Conservation (phyloP, 169 alveolate species). For the Plasmodium ovale region DNA sequence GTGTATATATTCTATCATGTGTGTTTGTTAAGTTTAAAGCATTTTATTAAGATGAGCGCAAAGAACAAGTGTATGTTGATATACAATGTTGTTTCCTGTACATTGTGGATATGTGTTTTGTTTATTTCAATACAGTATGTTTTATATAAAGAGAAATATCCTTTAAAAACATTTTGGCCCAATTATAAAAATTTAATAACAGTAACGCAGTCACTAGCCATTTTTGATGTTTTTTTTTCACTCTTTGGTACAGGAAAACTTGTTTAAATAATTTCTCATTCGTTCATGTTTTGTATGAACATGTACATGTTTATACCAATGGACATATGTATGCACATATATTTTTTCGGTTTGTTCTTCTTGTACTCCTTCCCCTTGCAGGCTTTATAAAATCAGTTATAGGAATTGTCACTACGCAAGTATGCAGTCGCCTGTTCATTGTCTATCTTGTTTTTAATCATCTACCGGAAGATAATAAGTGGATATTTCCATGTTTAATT, state of each 20-base stretch:
- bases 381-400: slow-evolving; percentile 37
- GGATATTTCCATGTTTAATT: slow-evolving; percentile 68
- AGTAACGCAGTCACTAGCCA: slow-evolving; percentile 45
- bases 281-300: background rate
- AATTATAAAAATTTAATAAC: slow-evolving; percentile 28
- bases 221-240: slow-evolving; percentile 37
- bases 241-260: slow-evolving; percentile 8
- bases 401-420: slow-evolving; percentile 40
- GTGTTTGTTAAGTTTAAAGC: background rate
- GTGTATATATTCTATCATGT: background rate
- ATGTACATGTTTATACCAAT: background rate
- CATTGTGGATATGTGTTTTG: slow-evolving; percentile 26
- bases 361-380: slow-evolving; percentile 4
- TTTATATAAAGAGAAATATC: slow-evolving; percentile 43
- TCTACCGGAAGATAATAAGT: slow-evolving; percentile 42
- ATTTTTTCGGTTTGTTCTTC: background rate
- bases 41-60: slow-evolving; percentile 27
- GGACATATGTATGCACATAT: background rate
- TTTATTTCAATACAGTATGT: slow-evolving; percentile 35
- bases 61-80: slow-evolving; percentile 18
- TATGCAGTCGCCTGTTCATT: slow-evolving; percentile 57
- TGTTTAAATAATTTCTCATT: no score
- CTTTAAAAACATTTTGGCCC: slow-evolving; percentile 25
- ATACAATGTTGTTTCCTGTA: slow-evolving; percentile 34
- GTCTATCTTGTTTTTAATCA: slow-evolving; percentile 60